Conservation (phyloP, 306 rosid species). For the Vigna unguiculata region DNA sequence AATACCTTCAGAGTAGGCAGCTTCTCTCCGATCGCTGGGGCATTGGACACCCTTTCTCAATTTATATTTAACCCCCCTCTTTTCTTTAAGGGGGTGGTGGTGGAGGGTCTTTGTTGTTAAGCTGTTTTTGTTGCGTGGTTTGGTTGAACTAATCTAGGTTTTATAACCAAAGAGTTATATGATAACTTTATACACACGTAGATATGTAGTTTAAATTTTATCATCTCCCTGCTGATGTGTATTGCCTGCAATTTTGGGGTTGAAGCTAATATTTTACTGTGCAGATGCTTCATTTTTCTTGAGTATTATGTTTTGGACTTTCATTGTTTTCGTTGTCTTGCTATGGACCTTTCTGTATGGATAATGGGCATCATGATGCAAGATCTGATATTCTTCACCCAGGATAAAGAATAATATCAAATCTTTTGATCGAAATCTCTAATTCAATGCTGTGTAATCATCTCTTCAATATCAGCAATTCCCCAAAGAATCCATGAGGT, state of each 20-base stretch:
- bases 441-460: not conserved
- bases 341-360: not conserved
- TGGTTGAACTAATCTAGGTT: not conserved
- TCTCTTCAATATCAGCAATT: not conserved
- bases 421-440: not conserved
- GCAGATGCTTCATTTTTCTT: conserved; percentile 6
- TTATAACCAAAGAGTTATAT: not conserved
- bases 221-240: not conserved
- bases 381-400: not conserved
- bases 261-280: conserved; percentile 2
- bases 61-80: not conserved
- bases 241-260: not conserved
- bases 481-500: not conserved
- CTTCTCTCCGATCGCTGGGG: not conserved
- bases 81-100: not conserved
- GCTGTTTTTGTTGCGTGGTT: not conserved
- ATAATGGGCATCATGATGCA: not conserved
- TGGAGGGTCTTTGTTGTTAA: not conserved
- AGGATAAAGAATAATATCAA: not conserved
- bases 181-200: not conserved
- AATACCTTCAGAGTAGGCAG: not conserved
- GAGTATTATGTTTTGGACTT: conserved; percentile 7
- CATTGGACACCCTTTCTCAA: not conserved
- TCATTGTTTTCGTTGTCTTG: conserved; percentile 1
- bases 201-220: not conserved